A percentile compares a stretch with the other conserved stretches of the same genome.
phyloP scores from a whole-genome alignment of 768 basidiomycete species.

The Pleurotus platypus region DNA sequence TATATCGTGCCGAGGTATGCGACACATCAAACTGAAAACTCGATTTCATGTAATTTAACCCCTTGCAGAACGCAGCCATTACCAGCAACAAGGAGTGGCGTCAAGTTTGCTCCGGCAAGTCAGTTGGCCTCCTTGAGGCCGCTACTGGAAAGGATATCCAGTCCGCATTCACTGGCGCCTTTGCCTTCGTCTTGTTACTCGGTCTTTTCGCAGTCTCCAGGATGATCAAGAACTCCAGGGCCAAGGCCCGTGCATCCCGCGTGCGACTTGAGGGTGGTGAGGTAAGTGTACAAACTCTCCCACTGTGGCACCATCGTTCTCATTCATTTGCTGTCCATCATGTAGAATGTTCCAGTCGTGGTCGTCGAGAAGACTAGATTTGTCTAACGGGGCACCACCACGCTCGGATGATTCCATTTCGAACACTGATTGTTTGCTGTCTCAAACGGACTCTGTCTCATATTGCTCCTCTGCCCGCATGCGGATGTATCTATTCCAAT shows the following conservation, averaged over 20 bases:
- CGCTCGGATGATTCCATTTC: no score
- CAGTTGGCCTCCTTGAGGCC: conserved; percentile 21
- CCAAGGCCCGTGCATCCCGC: conserved; percentile 31
- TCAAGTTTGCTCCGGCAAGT: conserved; percentile 35
- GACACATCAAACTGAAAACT: neutral
- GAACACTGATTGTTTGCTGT: neutral
- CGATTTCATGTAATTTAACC: neutral
- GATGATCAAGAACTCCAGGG: conserved; percentile 35
- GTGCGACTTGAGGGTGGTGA: conserved; percentile 44
- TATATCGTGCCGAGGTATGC: conserved; percentile 74
- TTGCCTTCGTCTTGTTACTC: conserved; percentile 35
- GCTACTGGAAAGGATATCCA: conserved; percentile 21
- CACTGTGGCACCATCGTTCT: neutral
- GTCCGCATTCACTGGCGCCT: conserved; percentile 30
- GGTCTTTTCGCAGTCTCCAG: conserved; percentile 34
- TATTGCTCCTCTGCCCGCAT: neutral
- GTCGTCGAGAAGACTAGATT: neutral
- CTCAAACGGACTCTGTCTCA: neutral
- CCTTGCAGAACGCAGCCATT: conserved; percentile 43
- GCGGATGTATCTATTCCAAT: no score
- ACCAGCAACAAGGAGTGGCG: conserved; percentile 55
- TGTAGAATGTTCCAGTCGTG: neutral
- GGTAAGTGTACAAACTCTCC: conserved; percentile 30
- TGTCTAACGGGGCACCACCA: neutral
- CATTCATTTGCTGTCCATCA: neutral